Base-by-base conservation (phyloP, 2,329 filamentous ascomycete genomes). In the Penicillium palitans region DNA sequence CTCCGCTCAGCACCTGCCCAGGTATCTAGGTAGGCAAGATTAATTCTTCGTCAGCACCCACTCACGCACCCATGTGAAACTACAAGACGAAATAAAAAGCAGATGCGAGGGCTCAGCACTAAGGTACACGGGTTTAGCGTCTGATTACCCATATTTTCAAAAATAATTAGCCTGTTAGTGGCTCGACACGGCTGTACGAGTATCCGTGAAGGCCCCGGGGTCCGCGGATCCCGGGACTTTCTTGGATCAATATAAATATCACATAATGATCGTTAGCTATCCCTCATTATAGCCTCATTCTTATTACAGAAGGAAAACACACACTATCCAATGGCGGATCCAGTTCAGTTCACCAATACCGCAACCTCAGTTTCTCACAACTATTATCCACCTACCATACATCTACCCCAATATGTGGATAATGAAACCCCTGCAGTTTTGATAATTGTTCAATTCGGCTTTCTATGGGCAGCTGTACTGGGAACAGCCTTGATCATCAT, bases 301-400 rank as follows among this genome's bases (percentile, higher is more conserved):
- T 4, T 12, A 1, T 40, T 6, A 5, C 4, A 40, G 4, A 9
- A 40, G 10, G 17, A 12, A 40, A 19, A 4, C 2, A 10, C 37
- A 10, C 33, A 35, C 15, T 17, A 12, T 19, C 9, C 9, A 40
- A 40, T 40, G 37, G n/a, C n/a, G 9, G n/a, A n/a, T 40, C 37
- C 37, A 19, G 4, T 19, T 19, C 37, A 40, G n/a, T 13, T 40
- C 37, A 13, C 8, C n/a, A 40, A 40, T 40, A 13, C 37, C n/a
- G 37, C 37, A 40, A 19, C 9, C 37, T 40, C 9, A 12, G n/a
- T 45, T 21, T 31, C 58, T 19, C 86, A 90, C 71, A 85, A 85
- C 0, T 91, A 88, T 76, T 90, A 87, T 67, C 89, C 89, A 3
- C 70, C 84, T 25, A 81, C 82, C 44, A 79, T 84, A 41, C 74